phyloP scores from a whole-genome alignment of 1,284 basidiomycete species.

The Cryptococcus sp. region DNA sequence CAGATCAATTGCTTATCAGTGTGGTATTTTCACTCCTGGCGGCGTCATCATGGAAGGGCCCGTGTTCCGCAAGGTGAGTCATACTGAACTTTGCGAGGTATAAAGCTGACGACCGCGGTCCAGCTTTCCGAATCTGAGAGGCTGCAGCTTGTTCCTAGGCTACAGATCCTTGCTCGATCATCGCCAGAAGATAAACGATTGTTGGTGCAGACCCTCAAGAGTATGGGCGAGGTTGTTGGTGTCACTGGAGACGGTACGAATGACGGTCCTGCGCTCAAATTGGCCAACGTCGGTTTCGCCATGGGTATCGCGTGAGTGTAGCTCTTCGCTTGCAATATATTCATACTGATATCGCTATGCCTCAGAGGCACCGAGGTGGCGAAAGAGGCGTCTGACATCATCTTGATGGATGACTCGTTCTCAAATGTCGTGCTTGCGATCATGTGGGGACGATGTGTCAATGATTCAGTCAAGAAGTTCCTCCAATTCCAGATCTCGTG shows the following conservation, averaged over 20 bases:
- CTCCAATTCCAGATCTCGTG: conserved; percentile 92
- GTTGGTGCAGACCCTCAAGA: conserved; percentile 84
- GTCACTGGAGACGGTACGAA: conserved; percentile 99
- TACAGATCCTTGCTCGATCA: conserved; percentile 79
- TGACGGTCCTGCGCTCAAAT: conserved; percentile 94
- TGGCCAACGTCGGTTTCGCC: conserved; percentile 89
- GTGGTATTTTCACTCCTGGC: conserved; percentile 88
- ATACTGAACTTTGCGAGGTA: no score
- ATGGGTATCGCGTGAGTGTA: conserved; percentile 82
- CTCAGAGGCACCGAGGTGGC: conserved; percentile 87
- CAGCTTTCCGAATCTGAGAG: conserved; percentile 57
- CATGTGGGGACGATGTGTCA: conserved; percentile 98
- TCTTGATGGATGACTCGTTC: conserved; percentile 98
- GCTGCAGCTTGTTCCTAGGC: conserved; percentile 58
- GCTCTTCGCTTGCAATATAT: background rate
- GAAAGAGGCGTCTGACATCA: conserved; percentile 98
- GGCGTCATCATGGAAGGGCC: conserved; percentile 98
- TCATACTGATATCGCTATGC: background rate
- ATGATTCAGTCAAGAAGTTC: conserved; percentile 96
- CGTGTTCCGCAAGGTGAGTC: conserved; percentile 57
- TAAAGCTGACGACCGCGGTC: background rate
- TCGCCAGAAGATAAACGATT: conserved; percentile 96
- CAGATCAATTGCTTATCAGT: conserved; percentile 90
- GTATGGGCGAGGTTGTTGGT: conserved; percentile 88
- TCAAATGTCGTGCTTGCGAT: conserved; percentile 94